Evolutionary conservation across 768 basidiomycete genomes (phyloP).

Genomic region (Pleurotus tuber-regium): DNA sequence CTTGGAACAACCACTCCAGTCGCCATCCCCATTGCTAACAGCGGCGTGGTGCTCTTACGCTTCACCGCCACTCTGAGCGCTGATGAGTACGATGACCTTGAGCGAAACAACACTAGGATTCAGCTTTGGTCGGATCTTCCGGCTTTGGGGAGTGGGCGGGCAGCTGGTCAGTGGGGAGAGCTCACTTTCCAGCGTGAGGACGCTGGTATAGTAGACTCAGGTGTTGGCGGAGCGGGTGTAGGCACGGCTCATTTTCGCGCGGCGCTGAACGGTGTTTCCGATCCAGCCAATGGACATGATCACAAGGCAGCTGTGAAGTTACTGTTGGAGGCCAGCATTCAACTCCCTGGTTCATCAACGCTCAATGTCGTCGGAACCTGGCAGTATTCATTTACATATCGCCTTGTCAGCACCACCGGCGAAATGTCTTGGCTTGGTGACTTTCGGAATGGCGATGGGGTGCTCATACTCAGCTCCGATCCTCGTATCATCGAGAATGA

Average conservation of each 20-base stretch:
- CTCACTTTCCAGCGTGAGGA: slow-evolving; percentile 4
- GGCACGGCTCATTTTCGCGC: background rate
- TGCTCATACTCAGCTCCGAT: slow-evolving; percentile 28
- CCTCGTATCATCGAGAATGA: too few species aligned
- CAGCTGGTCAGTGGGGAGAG: slow-evolving; percentile 30
- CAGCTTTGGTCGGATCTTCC: slow-evolving; percentile 45
- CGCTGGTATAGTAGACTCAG: background rate
- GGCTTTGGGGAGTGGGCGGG: slow-evolving; percentile 13
- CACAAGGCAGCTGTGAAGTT: background rate
- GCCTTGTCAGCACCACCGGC: slow-evolving; percentile 42
- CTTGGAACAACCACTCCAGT: slow-evolving; percentile 31
- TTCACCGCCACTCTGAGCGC: slow-evolving; percentile 34
- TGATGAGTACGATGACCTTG: slow-evolving; percentile 26
- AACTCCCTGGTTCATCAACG: slow-evolving; percentile 39
- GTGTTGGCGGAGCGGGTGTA: background rate
- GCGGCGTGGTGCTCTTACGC: slow-evolving; percentile 24
- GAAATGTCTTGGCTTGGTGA: slow-evolving; percentile 45
- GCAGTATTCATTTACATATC: slow-evolving; percentile 47
- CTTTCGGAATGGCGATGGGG: slow-evolving; percentile 42
- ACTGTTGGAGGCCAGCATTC: slow-evolving; percentile 46
- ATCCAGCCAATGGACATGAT: background rate
- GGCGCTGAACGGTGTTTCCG: background rate
- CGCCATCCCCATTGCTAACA: slow-evolving; percentile 17
- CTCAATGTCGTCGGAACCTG: slow-evolving; percentile 23
- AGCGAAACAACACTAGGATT: slow-evolving; percentile 27